Conservation (phyloP, 352 stramenopile species). For the Phytophthora sansomeana region DNA sequence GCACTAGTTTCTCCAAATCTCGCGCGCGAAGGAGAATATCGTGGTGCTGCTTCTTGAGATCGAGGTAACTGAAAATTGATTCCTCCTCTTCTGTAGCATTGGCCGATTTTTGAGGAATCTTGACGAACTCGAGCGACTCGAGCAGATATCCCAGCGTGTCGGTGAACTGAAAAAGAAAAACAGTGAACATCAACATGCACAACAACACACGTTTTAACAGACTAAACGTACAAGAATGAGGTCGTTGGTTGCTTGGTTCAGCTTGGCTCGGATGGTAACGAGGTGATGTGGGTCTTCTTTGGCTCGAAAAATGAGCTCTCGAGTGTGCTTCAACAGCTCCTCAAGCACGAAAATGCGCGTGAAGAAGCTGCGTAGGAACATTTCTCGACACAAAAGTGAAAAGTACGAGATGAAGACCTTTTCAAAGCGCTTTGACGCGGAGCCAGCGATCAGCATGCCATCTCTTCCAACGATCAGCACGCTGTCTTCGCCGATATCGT, state of each 20-base stretch:
- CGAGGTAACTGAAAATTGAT: conserved; percentile 92
- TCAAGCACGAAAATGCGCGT: conserved; percentile 95
- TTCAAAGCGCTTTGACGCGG: conserved; percentile 93
- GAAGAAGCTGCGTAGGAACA: conserved; percentile 97
- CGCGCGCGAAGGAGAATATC: conserved; percentile 91
- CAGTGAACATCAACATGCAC: background rate
- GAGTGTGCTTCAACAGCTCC: conserved; percentile 94
- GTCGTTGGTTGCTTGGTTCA: conserved; percentile 92
- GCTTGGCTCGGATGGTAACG: conserved; percentile 79
- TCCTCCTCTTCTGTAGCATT: conserved; percentile 60
- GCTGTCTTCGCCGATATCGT: conserved; percentile 96
- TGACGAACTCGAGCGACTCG: conserved; percentile 93
- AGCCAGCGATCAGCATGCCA: conserved; percentile 93
- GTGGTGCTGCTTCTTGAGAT: conserved; percentile 88
- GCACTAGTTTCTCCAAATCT: conserved; percentile 94
- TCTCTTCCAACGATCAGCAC: conserved; percentile 95
- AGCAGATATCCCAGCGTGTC: conserved; percentile 95
- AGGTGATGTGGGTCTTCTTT: conserved; percentile 91
- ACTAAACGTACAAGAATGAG: conserved; percentile 78
- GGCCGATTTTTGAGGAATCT: conserved; percentile 56
- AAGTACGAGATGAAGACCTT: conserved; percentile 95
- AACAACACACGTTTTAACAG: background rate
- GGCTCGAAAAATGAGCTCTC: conserved; percentile 89
- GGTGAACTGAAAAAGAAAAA: conserved; percentile 66
- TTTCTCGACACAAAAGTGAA: conserved; percentile 94